Percentiles rank a stretch among this genome's conserved stretches.
phyloP scores from a whole-genome alignment of 2,329 filamentous ascomycete species.

The Colletotrichum gigasporum region DNA sequence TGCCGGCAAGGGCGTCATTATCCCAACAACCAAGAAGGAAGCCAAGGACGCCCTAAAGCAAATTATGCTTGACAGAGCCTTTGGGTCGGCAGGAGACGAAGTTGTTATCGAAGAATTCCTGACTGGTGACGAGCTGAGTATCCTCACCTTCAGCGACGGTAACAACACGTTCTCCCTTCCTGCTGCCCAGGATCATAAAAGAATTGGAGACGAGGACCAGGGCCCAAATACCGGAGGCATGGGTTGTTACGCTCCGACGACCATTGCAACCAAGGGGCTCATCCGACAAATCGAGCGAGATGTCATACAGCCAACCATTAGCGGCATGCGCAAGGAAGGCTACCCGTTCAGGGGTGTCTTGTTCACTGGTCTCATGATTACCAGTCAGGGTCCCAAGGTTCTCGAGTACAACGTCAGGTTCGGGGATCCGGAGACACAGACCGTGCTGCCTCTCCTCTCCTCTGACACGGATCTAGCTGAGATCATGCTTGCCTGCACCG shows the following conservation, averaged over 20 bases:
- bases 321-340: slow-evolving; percentile 79
- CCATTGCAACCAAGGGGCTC: slow-evolving; percentile 59
- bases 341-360: slow-evolving; percentile 74
- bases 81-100: slow-evolving; percentile 72
- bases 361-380: slow-evolving; percentile 89
- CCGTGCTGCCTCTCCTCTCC: slow-evolving; percentile 77
- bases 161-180: slow-evolving; percentile 71
- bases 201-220: slow-evolving; percentile 72
- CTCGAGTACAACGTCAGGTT: slow-evolving; percentile 93
- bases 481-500: slow-evolving; percentile 82
- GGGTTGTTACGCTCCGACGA: slow-evolving; percentile 77
- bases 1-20: slow-evolving; percentile 72
- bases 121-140: slow-evolving; percentile 74
- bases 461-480: slow-evolving; percentile 82
- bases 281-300: slow-evolving; percentile 66
- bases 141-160: slow-evolving; percentile 75
- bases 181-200: slow-evolving; percentile 78
- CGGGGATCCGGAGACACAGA: slow-evolving; percentile 89
- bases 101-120: slow-evolving; percentile 80
- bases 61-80: slow-evolving; percentile 75
- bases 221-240: slow-evolving; percentile 81
- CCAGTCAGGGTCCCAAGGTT: slow-evolving; percentile 76
- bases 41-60: slow-evolving; percentile 69
- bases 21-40: slow-evolving; percentile 59
- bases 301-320: slow-evolving; percentile 66